A percentile compares a stretch with the other conserved stretches of the same genome.
Evolutionary conservation across 1,284 basidiomycete genomes (phyloP).

Genomic region (Boletus austroedulis): DNA sequence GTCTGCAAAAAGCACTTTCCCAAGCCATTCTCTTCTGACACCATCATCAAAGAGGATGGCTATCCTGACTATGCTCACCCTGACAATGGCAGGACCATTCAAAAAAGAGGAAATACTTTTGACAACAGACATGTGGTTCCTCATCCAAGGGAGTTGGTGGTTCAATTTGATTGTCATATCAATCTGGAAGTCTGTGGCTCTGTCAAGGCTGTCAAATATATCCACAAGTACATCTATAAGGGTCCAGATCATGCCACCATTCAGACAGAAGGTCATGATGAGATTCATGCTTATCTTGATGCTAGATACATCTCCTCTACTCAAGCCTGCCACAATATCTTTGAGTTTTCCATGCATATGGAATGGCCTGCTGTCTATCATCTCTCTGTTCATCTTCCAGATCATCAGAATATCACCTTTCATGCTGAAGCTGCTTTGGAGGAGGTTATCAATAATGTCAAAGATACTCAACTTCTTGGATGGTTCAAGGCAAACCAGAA

Average conservation of each 20-base stretch:
- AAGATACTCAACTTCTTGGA: slow-evolving; percentile 24
- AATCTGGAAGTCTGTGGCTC: slow-evolving; percentile 40
- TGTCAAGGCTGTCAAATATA: slow-evolving; percentile 40
- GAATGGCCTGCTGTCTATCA: slow-evolving; percentile 14
- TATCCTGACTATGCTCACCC: slow-evolving; percentile 14
- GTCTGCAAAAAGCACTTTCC: slow-evolving; percentile 9
- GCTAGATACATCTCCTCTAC: slow-evolving; percentile 10
- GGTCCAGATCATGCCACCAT: slow-evolving; percentile 36
- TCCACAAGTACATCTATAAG: slow-evolving; percentile 47
- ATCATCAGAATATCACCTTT: slow-evolving; percentile 34
- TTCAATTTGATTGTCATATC: slow-evolving; percentile 46
- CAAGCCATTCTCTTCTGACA: not conserved
- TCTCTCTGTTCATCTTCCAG: slow-evolving; percentile 16
- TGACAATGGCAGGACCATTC: slow-evolving; percentile 8
- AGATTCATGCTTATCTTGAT: slow-evolving; percentile 18
- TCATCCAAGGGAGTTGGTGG: slow-evolving; percentile 5
- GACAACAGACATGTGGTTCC: not conserved
- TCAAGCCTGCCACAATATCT: not conserved
- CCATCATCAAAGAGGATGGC: slow-evolving; percentile 9
- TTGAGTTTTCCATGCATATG: slow-evolving; percentile 22
- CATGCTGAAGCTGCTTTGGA: not conserved
- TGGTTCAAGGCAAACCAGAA: slow-evolving; percentile 43
- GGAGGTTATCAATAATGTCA: not conserved
- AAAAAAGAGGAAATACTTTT: not conserved
- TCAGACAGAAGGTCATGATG: slow-evolving; percentile 7